Base-by-base conservation (phyloP, 78 protist species). In the Dictyostelium capitatum region DNA sequence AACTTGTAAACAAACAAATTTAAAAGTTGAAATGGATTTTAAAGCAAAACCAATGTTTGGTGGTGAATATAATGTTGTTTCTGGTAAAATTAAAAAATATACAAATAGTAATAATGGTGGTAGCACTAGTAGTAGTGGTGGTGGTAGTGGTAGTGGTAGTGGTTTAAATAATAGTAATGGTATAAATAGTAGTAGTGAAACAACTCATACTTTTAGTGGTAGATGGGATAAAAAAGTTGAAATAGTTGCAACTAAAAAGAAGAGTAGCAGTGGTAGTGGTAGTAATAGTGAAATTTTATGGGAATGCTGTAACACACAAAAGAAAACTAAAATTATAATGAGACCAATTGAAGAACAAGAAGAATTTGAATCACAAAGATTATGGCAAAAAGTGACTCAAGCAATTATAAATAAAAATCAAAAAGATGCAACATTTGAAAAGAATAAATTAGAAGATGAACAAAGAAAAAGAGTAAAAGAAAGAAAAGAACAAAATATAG, bases 351-450 rank as follows among this genome's bases (percentile, higher is more conserved):
- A 23, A 11, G 73, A 69, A 15, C 95, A 83, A 41, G 83, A 28
- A 47, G 72, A 41, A 30, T 79, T 30, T 37, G 96, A 96, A 75
- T 78, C 95, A 15, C 90, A 92, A 70, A 41, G 89, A 54, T 90
- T 94, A 41, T 96, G 97, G 98, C 59, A 32, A 28, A 57, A 82
- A 19, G 98, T 97, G 3, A 72, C 97, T 12, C 30, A 57, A 9
- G 97, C 96, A 10, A 83, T 97, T 73, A 53, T 43, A 32, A 80
- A 46, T 6, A 84, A 69, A 20, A 96, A 96, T 83, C 97, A 91
- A 78, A 95, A 83, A 23, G 78, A 79, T 15, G 98, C 98, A 25
- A 97, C 97, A 6, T 50, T 67, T 3, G 97, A 90, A 46, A 96
- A 96, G 89, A 78, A 80, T 48, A 54, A 20, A 54, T 37, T 96